Base-by-base conservation (phyloP, 768 basidiomycete species). In the Mycena belliarum region DNA sequence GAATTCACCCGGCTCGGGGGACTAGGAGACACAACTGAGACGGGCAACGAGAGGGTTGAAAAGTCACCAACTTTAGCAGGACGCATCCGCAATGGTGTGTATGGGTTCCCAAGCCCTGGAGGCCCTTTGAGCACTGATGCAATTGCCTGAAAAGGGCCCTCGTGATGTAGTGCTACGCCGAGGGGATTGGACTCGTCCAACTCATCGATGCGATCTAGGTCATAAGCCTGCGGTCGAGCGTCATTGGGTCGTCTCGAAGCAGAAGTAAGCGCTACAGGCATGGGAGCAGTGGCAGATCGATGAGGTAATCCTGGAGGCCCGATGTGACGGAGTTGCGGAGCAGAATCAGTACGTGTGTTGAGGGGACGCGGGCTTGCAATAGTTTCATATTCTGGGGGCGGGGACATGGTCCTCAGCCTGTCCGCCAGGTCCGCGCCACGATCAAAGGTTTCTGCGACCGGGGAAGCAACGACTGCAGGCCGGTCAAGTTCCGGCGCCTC, bases 151-250 rank as follows among this genome's bases (percentile, higher is more conserved):
- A 91, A 93, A n/a, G 88, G 89, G 0, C 89, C 86, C 29, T 75
- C 76, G 63, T 91, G 88, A 67, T 91, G 90, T 60, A 87, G 72
- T 18, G 76, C 70, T 9, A 78, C 58, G 4, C 89, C 89, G 56
- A 85, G 76, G 2, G 89, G 88, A 69, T 85, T 87, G 7, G 83
- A 82, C 68, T 89, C 88, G 68, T 92, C 91, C 32, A 92, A 71
- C 69, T 90, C 87, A 67, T 93, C 90, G 59, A 93, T 87, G 28
- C 79, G 78, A 72, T 91, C 90, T 49, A 91, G 76, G 53, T 76
- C 76, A 47, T 59, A 48, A 5, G 57, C 47, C 32, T 51, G 57
- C 32, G 21, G 53, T 7, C 49, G 38, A 24, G 54, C 49, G 28
- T 46, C 48, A 33, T 41, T 51, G 10, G 28, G 23, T 11, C 49